Conservation (phyloP, 257 asterid genomes). For the Sherardia arvensis region DNA sequence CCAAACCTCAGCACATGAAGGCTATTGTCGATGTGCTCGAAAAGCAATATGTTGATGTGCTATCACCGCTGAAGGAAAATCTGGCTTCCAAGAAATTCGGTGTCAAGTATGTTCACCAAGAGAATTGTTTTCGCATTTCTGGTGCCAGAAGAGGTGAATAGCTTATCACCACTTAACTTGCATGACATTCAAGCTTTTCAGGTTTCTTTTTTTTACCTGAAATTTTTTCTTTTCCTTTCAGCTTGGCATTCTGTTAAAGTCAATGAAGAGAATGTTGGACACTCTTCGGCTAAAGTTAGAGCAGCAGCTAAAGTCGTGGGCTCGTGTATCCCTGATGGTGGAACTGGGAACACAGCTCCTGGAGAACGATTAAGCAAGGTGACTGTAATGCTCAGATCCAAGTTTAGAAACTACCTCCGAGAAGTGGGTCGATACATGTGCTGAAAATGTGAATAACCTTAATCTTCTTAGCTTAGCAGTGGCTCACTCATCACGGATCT, state of each 20-base stretch:
- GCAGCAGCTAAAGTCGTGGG: conserved; percentile 37
- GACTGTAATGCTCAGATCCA: conserved; percentile 45
- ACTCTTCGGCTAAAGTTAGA: conserved; percentile 38
- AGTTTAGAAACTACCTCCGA: conserved; percentile 44
- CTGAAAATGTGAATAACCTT: conserved; percentile 34
- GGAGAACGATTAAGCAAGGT: conserved; percentile 48
- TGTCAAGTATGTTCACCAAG: conserved; percentile 37
- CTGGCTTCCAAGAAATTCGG: conserved; percentile 36
- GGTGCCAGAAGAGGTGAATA: conserved; percentile 35
- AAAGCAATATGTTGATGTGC: conserved; percentile 49
- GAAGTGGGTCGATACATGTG: conserved; percentile 45
- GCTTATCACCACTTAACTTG: neutral
- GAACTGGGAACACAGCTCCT: conserved; percentile 25
- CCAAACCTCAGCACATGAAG: no score
- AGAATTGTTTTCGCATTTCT: conserved; percentile 29
- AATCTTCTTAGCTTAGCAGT: conserved; percentile 3
- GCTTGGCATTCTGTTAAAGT: conserved; percentile 44
- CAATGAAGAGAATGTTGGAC: conserved; percentile 47
- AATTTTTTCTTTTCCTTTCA: conserved; percentile 5
- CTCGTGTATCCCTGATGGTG: conserved; percentile 38
- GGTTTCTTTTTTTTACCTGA: neutral
- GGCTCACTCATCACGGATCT: neutral
- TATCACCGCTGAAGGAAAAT: conserved; percentile 37
- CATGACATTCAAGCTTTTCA: neutral
- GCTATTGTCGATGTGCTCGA: conserved; percentile 42